Evolutionary conservation across 768 basidiomycete genomes (phyloP), one percentile per base, ranked within the genome.

Genomic region (Floccularia luteovirens): DNA sequence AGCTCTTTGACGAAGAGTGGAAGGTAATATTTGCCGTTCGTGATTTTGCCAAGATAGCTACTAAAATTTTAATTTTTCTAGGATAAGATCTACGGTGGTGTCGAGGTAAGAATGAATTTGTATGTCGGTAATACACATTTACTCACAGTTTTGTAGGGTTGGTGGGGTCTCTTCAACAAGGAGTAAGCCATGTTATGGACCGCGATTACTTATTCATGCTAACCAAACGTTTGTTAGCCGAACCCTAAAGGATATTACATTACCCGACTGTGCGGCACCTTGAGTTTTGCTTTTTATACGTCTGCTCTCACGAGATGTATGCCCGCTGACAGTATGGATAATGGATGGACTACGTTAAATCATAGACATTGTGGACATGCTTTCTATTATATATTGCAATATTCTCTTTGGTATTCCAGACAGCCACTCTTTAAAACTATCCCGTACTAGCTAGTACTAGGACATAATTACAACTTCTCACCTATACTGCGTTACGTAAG

Each of bases 1-100:
- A 87, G 74, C 79, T 68, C 56, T 77, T 79, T 47, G 90, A 93
- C 50, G 86, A 91, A 58, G 58, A 70, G 38, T 92, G 88, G 90
- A 90, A 90, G 69, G 72, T 67, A 51, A 8, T 49, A 66, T 38
- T 13, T 21, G 46, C 44, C n/a, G n/a, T n/a, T 12, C 30, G 31
- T 24, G 16, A 23, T 16, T 19, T 34, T 41, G 34, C 23, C 1
- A 24, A 20, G n/a, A 17, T 19, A 25, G 5, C 16, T 24, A n/a
- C 21, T 44, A 31, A 33, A 34, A 7, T 23, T n/a, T 41, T 12
- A 17, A n/a, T n/a, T n/a, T 22, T 19, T 35, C 13, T 39, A 82
- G 74, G 73, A 74, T 50, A 47, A 45, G 2, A 52, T 67, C 47
- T 93, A 71, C 50, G 90, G 90, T 48, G 90, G 90, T 45, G 90